These are phyloP conservation scores for Sutorius eximius DNA, from an alignment of 1,284 basidiomycete genomes.

Conservation along the genomic window DNA sequence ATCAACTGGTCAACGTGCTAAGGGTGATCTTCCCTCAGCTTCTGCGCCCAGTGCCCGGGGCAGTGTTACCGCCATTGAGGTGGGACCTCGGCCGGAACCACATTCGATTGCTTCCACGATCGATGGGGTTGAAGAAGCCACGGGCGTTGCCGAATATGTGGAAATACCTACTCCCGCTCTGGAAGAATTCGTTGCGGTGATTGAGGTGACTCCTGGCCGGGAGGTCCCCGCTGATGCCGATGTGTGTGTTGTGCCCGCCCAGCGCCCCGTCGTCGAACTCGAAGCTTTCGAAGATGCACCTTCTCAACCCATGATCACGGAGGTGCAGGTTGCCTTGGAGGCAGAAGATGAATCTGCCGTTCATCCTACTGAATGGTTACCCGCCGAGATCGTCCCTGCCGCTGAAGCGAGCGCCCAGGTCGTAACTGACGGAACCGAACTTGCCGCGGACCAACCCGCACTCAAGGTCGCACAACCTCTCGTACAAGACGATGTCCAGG, in stretches of 20 bases:
- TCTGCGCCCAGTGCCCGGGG: neutral
- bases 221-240: slow-evolving; percentile 34
- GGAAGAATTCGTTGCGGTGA: slow-evolving; percentile 36
- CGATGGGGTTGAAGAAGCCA: slow-evolving; percentile 14
- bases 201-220: slow-evolving; percentile 41
- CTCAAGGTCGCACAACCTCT: slow-evolving; percentile 1
- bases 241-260: neutral
- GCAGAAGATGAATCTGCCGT: neutral
- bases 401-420: neutral
- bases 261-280: neutral
- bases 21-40: slow-evolving; percentile 5
- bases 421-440: slow-evolving; percentile 4
- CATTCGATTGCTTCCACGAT: slow-evolving; percentile 3
- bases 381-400: neutral
- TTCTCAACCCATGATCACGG: slow-evolving; percentile 8
- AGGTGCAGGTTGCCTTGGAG: neutral
- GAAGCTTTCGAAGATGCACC: neutral
- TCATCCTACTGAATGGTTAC: neutral
- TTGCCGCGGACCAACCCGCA: slow-evolving; percentile 3
- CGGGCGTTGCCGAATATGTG: slow-evolving; percentile 10
- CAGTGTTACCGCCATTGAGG: slow-evolving; percentile 10
- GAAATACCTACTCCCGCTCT: slow-evolving; percentile 33
- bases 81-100: slow-evolving; percentile 16
- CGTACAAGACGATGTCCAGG: slow-evolving; percentile 1
- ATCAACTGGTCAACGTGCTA: slow-evolving; percentile 2